Base-by-base conservation (phyloP, 768 basidiomycete species). In the Termitomyces sp. region DNA sequence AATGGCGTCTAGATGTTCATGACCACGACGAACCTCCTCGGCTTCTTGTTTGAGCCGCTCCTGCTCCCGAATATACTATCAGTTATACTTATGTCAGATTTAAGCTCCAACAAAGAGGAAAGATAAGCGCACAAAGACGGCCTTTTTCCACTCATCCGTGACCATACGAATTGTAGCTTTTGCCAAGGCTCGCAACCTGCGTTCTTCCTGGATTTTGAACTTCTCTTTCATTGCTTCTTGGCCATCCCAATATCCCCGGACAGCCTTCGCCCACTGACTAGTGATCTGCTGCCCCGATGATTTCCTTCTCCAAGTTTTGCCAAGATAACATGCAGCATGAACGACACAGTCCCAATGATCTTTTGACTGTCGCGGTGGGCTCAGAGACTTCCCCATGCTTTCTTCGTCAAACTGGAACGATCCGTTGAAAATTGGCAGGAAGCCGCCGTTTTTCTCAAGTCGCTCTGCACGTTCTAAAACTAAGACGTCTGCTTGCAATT, bases 1-100 rank as follows among this genome's bases (percentile, higher is more conserved):
- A 60, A 98, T 91, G 4, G 88, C 91, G 68, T 95, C 90, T 21
- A 98, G 78, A 70, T 97, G 94, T 60, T 87, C 84, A 58, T 87
- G 87, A 0, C 94, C 92, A 5, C 85, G 77, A 33, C 83, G 78
- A 60, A 84, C 78, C 68, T 94, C 89, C 69, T 97, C 94, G 17
- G 78, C 86, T 65, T 90, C 89, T 12, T 76, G 73, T 51, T 75
- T 77, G 42, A 80, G 73, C 37, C 87, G 75, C 59, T 84, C 78
- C 63, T 86, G 80, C 57, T 90, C 86, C 4, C 89, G 83, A 17
- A 94, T 79, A 70, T 91, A 83, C 89, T 91, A 47, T 26, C 15
- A 42, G 38, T 53, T 3, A 59, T 17, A 53, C 45, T 6, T n/a
- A 55, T 1, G 3, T 44, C 17, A 54, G 31, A 33, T 45, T 23